Evolutionary conservation across 345 rosid genomes (phyloP).

Genomic region (Gynandropsis gynandra): DNA sequence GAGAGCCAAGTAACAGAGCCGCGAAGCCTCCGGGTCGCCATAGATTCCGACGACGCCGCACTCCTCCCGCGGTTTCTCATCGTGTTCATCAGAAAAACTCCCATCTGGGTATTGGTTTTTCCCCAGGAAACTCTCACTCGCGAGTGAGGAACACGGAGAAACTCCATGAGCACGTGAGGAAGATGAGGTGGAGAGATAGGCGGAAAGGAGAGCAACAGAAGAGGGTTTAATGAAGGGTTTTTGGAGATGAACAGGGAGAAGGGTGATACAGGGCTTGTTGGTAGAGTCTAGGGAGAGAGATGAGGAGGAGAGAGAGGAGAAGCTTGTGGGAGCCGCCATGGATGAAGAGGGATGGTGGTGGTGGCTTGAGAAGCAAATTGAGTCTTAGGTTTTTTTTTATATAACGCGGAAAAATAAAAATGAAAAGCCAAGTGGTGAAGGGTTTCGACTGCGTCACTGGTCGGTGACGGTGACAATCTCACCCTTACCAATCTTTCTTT

Average conservation of each 20-base stretch:
- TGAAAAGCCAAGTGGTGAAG: no score
- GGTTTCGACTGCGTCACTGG: no score
- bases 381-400: neutral
- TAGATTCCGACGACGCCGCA: conserved; percentile 86
- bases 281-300: conserved; percentile 27
- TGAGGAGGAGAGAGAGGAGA: conserved; percentile 30
- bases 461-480: no score
- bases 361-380: no score
- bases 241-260: conserved; percentile 24
- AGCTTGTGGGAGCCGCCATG: conserved; percentile 37
- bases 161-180: conserved; percentile 14
- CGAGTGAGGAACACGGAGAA: conserved; percentile 18
- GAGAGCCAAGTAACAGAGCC: conserved; percentile 79
- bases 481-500: no score
- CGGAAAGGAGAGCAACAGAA: conserved; percentile 10
- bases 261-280: conserved; percentile 16
- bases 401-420: neutral
- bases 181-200: conserved; percentile 16
- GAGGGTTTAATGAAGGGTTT: conserved; percentile 36
- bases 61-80: conserved; percentile 85
- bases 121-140: conserved; percentile 23
- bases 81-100: conserved; percentile 28
- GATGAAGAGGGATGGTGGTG: conserved; percentile 13
- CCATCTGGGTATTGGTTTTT: conserved; percentile 26
- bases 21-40: conserved; percentile 81